A percentile compares a stretch with the other conserved stretches of the same genome.
phyloP scores from a whole-genome alignment of 1,284 basidiomycete genomes.

The Cutaneotrichosporon sp. region DNA sequence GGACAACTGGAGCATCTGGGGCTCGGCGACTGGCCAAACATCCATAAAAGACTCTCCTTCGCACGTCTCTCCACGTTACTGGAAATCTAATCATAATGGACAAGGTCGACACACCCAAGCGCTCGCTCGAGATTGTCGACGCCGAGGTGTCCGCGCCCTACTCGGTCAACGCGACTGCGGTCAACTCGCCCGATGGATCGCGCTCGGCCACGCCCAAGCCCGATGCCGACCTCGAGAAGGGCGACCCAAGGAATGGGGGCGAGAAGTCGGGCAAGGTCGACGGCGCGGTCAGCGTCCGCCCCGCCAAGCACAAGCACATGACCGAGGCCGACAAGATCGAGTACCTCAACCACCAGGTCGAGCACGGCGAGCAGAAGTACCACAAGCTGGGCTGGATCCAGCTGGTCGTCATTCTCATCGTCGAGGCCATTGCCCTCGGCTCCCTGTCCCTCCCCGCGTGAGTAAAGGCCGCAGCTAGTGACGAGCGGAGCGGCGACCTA shows the following conservation, averaged over 20 bases:
- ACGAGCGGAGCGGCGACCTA: too few relatives aligned
- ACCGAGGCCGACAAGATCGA: slow-evolving; percentile 19
- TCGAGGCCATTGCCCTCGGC: slow-evolving; percentile 25
- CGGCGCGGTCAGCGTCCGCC: background rate
- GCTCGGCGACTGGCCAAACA: too few relatives aligned
- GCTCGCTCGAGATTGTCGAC: background rate
- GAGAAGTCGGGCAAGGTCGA: background rate
- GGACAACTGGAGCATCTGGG: too few relatives aligned
- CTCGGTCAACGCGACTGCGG: background rate
- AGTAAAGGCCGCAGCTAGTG: too few relatives aligned
- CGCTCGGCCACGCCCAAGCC: background rate
- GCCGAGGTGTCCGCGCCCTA: too few relatives aligned
- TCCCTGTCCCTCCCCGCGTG: slow-evolving; percentile 22
- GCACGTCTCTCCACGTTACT: too few relatives aligned
- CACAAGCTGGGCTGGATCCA: slow-evolving; percentile 26
- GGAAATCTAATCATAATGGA: too few relatives aligned
- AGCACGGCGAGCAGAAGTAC: slow-evolving; percentile 22
- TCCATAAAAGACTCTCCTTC: too few relatives aligned
- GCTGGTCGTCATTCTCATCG: slow-evolving; percentile 26
- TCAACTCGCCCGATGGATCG: background rate
- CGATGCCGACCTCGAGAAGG: background rate
- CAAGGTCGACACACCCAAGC: too few relatives aligned
- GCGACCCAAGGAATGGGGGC: background rate
- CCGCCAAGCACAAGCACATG: slow-evolving; percentile 11
- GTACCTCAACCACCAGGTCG: slow-evolving; percentile 13